These are phyloP conservation scores for Skeletonema grethae DNA, from an alignment of 108 stramenopile genomes.

Conservation along the genomic window DNA sequence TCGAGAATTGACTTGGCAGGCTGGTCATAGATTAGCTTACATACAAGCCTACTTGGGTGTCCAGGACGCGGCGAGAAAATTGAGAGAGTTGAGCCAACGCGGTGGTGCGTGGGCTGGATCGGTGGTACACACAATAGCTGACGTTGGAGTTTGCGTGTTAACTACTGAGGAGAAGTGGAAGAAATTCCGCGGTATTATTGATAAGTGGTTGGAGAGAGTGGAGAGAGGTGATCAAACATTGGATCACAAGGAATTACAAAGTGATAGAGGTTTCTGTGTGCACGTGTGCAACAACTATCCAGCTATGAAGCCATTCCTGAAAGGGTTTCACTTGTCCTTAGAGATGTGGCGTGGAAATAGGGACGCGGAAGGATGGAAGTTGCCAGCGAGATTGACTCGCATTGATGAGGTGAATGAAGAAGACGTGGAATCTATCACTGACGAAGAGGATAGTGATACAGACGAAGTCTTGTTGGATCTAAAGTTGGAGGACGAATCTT, in stretches of 20 bases:
- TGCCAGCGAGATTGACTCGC: not conserved
- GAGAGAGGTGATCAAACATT: not conserved
- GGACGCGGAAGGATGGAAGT: constrained; percentile 23
- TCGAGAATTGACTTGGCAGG: constrained; percentile 7
- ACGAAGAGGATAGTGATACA: not conserved
- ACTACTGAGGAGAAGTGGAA: constrained; percentile 43
- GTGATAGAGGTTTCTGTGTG: constrained; percentile 11
- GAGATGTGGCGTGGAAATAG: constrained; percentile 14
- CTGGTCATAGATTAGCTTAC: constrained; percentile 9
- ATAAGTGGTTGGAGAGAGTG: constrained; percentile 1
- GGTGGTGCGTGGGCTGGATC: constrained; percentile 43
- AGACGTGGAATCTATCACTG: not conserved
- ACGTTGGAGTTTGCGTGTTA: constrained; percentile 19
- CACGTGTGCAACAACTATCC: constrained; percentile 4
- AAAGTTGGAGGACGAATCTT: not conserved
- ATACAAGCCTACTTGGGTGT: constrained; percentile 31
- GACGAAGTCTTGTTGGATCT: not conserved
- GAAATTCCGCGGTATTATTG: constrained; percentile 6
- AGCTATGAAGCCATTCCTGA: constrained; percentile 10
- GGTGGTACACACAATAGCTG: not conserved
- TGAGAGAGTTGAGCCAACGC: not conserved
- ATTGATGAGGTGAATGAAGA: not conserved
- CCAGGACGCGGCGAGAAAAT: constrained; percentile 51
- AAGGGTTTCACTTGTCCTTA: constrained; percentile 16
- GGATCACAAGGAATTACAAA: constrained; percentile 7